Evolutionary conservation across 768 basidiomycete species (phyloP), one percentile per base, ranked within the genome.

Genomic region (Mycena pura): DNA sequence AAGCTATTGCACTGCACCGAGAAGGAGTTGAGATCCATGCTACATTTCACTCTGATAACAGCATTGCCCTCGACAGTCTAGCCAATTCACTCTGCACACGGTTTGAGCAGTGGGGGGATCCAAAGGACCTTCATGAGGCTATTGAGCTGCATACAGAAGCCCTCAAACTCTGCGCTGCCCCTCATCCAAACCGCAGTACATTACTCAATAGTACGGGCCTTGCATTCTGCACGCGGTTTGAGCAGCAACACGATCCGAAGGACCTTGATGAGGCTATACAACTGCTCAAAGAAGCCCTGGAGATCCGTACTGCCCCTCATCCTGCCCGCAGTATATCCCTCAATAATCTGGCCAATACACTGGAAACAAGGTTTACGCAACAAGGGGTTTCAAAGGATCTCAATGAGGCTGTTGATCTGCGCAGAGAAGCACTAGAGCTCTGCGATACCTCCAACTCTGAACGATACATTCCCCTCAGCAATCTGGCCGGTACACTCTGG

Each of bases 231-330:
- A 38, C 14, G 19, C 50, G 50, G 50, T 52, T 52, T 21, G 2
- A 27, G 25, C 50, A 52, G 22, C 38, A 52, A 27, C 50, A 52
- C 29, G 36, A 52, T 28, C n/a, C 38, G 7, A 24, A 40, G 11
- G 50, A 52, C 40, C 39, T 52, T 22, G 50, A 52, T 11, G 17
- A 40, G 40, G 50, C 50, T 24, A 52, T 52, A 39, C 24, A 25
- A 7, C 50, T 52, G 36, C 40, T 4, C 29, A 36, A 41, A 40
- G 50, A 52, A 40, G 36, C 50, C 28, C 38, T 52, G 36, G 29
- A 52, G 19, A 39, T 19, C 28, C 40, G 50, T 52, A 36, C 50
- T 28, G 38, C 39, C 39, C 31, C 50, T 39, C 36, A 52, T 27
- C 50, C 50, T 7, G 39, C 39, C 29, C 50, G 50, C 28, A 25